Evolutionary conservation across 352 stramenopile species (phyloP), one percentile per base, ranked within the genome.

Genomic region (Globisporangium paroecandrum): DNA sequence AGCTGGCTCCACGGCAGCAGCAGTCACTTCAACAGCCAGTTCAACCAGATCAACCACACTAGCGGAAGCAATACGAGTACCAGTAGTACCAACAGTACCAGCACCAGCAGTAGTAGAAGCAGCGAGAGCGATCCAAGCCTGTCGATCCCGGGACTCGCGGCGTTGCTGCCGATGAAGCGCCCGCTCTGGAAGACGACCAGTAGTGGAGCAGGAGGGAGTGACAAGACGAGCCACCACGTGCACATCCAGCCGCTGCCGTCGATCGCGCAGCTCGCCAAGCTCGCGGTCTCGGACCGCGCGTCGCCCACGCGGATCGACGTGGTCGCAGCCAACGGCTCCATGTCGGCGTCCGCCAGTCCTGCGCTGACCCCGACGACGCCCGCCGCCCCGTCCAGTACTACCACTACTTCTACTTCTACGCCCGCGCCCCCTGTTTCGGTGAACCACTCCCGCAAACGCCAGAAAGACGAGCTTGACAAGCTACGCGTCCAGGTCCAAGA

Each of bases 401-500:
- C 64, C 6, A 9, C 12, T 4, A 22, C 55, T 24, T 18, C 55
- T 7, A 47, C 24, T 5, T 15, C 54, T 25, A 20, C 38, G 18
- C 12, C 3, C 12, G 38, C 38, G 5, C 38, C 27, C 55, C 32
- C 54, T 22, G 36, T 54, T 29, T 66, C 58, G 2, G 65, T 70
- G 49, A 87, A 87, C 70, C 81, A 79, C 65, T 87, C 79, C 0
- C 65, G 79, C 1, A 87, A 87, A 61, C 69, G 79, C 32, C 79
- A 87, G 61, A 87, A 87, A 57, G 79, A 87, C 60, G 79, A 87
- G 59, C 73, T 87, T 1, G 79, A 76, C 46, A 58, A 69, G 41
- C 66, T 87, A 5, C 77, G 79, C 22, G 77, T 77, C 18, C 77
- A 87, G 58, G 79, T 87, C n/a, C 77, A 87, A 60, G 79, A 87